These are phyloP conservation scores for Suhomyces chickasaworum DNA, from an alignment of 1,139 yeast species.

Conservation along the genomic window DNA sequence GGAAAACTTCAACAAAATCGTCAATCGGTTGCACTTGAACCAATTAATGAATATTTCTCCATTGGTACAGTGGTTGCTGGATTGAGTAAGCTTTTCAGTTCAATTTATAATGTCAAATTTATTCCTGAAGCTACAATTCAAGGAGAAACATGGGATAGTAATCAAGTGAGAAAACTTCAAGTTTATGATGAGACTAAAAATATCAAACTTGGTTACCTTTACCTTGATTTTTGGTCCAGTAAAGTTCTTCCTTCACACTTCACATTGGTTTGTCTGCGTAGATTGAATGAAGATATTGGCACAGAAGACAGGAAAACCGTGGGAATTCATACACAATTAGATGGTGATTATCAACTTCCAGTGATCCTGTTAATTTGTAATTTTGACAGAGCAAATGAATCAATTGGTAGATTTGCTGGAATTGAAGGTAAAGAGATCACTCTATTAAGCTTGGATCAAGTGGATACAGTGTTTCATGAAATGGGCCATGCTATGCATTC, in stretches of 20 bases:
- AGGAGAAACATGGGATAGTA: conserved; percentile 85
- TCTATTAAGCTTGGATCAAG: conserved; percentile 71
- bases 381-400: conserved; percentile 48
- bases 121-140: conserved; percentile 61
- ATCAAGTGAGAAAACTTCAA: conserved; percentile 80
- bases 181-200: conserved; percentile 46
- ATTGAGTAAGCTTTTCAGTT: conserved; percentile 65
- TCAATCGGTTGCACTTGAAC: conserved; percentile 5
- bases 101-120: conserved; percentile 74
- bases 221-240: conserved; percentile 50
- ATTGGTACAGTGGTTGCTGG: conserved; percentile 89
- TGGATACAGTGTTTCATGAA: conserved; percentile 93
- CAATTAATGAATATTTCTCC: conserved; percentile 59
- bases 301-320: conserved; percentile 30
- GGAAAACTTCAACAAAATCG: conserved; percentile 19
- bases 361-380: conserved; percentile 89
- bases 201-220: conserved; percentile 40
- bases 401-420: conserved; percentile 35
- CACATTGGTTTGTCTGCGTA: conserved; percentile 91
- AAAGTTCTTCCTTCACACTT: conserved; percentile 83
- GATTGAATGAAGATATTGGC: conserved; percentile 34
- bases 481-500: conserved; percentile 99
- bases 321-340: conserved; percentile 53
- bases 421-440: conserved; percentile 33
- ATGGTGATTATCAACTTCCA: conserved; percentile 71